phyloP scores from a whole-genome alignment of 2,329 filamentous ascomycete species.

The Claviceps arundinis region DNA sequence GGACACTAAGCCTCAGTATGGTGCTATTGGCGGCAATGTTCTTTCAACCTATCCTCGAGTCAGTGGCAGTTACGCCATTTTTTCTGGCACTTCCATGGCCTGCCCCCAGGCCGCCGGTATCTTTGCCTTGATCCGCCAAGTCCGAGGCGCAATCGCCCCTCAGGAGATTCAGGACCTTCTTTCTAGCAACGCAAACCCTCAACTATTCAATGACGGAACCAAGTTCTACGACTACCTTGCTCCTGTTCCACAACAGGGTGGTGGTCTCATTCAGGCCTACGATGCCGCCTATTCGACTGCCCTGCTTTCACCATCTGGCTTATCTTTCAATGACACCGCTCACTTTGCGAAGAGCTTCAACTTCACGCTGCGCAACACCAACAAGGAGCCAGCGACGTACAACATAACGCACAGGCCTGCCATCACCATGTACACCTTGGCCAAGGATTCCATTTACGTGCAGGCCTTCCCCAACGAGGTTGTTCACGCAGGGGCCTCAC shows the following conservation, averaged over 20 bases:
- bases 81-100: constrained; percentile 49
- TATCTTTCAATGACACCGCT: constrained; percentile 52
- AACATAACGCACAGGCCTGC: constrained; percentile 36
- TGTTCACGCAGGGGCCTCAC: constrained; percentile 24
- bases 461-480: constrained; percentile 32
- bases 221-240: constrained; percentile 27
- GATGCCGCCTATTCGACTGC: constrained; percentile 43
- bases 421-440: constrained; percentile 38
- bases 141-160: constrained; percentile 37
- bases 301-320: constrained; percentile 37
- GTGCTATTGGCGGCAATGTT: constrained; percentile 43
- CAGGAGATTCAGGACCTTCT: constrained; percentile 34
- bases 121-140: constrained; percentile 38
- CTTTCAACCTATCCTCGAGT: constrained; percentile 40
- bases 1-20: constrained; percentile 41
- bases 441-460: constrained; percentile 20
- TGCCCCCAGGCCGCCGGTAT: constrained; percentile 42
- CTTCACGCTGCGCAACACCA: constrained; percentile 44
- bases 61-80: no score
- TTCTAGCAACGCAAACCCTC: constrained; percentile 34
- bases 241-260: constrained; percentile 47
- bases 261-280: constrained; percentile 45
- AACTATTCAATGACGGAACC: constrained; percentile 32
- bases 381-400: constrained; percentile 34
- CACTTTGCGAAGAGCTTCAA: constrained; percentile 34